Conservation (phyloP, 148 eudicot species). For the Vaccinium myrtillus region DNA sequence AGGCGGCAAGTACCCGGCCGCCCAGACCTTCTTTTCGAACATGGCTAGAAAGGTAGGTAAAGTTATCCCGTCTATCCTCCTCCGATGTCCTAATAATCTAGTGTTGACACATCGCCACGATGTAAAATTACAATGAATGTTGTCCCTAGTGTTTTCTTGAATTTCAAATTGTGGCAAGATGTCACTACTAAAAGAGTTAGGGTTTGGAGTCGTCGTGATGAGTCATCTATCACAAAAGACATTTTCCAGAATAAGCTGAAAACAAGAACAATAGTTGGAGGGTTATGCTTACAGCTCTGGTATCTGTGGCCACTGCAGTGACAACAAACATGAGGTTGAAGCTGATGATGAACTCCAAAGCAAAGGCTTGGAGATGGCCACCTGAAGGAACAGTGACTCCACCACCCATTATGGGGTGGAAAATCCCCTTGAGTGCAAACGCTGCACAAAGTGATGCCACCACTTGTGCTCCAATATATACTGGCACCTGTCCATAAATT, state of each 20-base stretch:
- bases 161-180: not conserved
- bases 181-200: not conserved
- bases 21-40: too few species aligned
- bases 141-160: not conserved
- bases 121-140: not conserved
- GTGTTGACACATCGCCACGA: not conserved
- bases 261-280: not conserved
- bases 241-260: not conserved
- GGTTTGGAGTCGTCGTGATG: not conserved
- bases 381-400: slow-evolving; percentile 88
- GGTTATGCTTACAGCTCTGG: slow-evolving; percentile 73
- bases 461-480: slow-evolving; percentile 81
- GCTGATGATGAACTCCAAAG: slow-evolving; percentile 76
- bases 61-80: too few species aligned
- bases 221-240: not conserved
- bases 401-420: slow-evolving; percentile 77
- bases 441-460: slow-evolving; percentile 82
- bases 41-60: too few species aligned
- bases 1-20: too few species aligned
- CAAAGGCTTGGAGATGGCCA: slow-evolving; percentile 66
- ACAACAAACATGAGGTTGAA: slow-evolving; percentile 99
- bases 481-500: slow-evolving; percentile 57
- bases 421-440: slow-evolving; percentile 61
- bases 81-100: too few species aligned
- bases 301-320: slow-evolving; percentile 96